Percentiles rank a stretch among this genome's conserved stretches.
Evolutionary conservation across 345 rosid genomes (phyloP).

Genomic region (Nasturtium officinale): DNA sequence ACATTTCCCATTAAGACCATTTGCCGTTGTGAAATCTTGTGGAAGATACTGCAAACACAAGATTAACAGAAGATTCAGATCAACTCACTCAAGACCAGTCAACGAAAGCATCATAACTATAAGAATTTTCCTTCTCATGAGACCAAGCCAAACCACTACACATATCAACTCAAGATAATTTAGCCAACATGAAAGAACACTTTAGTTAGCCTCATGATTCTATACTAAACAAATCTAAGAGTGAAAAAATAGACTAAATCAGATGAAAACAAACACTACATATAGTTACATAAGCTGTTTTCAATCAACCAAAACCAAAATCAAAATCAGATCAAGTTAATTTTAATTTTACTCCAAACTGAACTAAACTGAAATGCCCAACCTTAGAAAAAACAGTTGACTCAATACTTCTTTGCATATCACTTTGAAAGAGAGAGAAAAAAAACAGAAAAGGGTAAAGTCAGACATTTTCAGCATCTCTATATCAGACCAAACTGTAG

Average conservation of each 20-base stretch:
- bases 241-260: neutral
- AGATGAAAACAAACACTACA: neutral
- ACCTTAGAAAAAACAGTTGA: neutral
- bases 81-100: neutral
- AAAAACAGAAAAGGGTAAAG: neutral
- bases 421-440: neutral
- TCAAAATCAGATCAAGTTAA: too few species aligned
- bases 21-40: constrained; percentile 12
- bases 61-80: neutral
- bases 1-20: neutral
- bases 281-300: too few species aligned
- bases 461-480: constrained; percentile 7
- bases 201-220: neutral
- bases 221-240: constrained; percentile 12
- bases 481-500: neutral
- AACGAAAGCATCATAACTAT: neutral
- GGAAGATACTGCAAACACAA: constrained; percentile 27
- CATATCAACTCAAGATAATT: neutral
- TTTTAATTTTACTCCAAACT: neutral
- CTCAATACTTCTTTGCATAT: neutral
- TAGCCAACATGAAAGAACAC: neutral
- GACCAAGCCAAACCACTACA: neutral
- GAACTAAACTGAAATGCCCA: neutral
- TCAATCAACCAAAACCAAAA: too few species aligned
- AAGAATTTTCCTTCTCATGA: neutral